Evolutionary conservation across 73 alveolate species (phyloP).

Genomic region (Tetrahymena thermophila): DNA sequence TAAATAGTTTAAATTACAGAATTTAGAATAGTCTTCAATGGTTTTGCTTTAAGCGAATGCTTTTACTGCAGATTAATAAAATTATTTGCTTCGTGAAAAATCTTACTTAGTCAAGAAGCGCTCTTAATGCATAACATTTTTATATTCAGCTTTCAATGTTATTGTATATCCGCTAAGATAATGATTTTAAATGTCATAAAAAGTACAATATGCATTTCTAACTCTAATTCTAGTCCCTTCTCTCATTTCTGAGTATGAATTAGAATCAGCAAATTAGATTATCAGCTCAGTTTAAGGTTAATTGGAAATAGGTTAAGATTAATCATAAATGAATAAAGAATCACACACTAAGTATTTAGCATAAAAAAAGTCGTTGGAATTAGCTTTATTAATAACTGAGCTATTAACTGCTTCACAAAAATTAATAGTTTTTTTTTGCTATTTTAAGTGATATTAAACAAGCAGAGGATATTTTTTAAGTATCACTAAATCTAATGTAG

Average conservation of each 20-base stretch:
- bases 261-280: neutral
- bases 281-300: neutral
- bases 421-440: neutral
- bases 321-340: neutral
- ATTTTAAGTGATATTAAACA: neutral
- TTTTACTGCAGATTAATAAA: neutral
- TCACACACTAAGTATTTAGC: neutral
- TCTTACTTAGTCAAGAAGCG: neutral
- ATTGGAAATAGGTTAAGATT: neutral
- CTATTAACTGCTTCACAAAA: neutral
- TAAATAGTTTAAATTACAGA: neutral
- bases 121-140: neutral
- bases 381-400: neutral
- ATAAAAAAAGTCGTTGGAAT: neutral
- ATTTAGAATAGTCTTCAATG: neutral
- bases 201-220: neutral
- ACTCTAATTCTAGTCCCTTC: neutral
- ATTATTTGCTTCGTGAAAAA: neutral
- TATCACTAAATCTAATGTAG: neutral
- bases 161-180: neutral
- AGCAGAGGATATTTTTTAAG: neutral
- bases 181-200: neutral
- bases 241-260: neutral
- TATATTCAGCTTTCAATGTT: neutral
- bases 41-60: neutral